Evolutionary conservation across 768 basidiomycete genomes (phyloP).

Genomic region (Mycena galericulata): DNA sequence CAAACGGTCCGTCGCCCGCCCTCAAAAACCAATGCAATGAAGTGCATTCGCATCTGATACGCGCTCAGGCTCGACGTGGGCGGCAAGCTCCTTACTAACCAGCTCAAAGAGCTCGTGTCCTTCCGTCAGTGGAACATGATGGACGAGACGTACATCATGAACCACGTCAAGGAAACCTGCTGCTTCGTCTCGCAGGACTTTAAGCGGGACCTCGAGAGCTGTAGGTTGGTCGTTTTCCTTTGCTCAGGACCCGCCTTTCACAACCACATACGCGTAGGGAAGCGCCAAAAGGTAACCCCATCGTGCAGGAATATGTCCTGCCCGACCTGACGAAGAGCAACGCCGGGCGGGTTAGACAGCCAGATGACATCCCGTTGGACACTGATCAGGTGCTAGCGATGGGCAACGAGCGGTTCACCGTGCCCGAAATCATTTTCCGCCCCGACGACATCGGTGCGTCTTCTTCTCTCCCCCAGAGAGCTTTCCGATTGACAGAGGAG

Average conservation of each 20-base stretch:
- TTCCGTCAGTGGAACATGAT: constrained; percentile 99
- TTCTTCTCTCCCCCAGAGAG: constrained; percentile 38
- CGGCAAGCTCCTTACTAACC: constrained; percentile 95
- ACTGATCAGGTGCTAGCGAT: constrained; percentile 82
- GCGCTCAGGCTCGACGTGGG: constrained; percentile 89
- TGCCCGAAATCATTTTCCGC: constrained; percentile 93
- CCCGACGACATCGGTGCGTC: constrained; percentile 92
- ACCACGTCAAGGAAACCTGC: constrained; percentile 90
- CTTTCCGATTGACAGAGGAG: constrained; percentile 20
- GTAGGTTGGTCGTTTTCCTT: constrained; percentile 63
- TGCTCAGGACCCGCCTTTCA: constrained; percentile 26
- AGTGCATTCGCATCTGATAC: background rate
- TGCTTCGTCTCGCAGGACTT: constrained; percentile 88
- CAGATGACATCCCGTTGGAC: constrained; percentile 65
- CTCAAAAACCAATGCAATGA: constrained; percentile 30
- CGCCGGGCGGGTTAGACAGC: constrained; percentile 65
- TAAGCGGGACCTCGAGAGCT: constrained; percentile 77
- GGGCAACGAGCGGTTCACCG: constrained; percentile 92
- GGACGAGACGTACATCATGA: constrained; percentile 95
- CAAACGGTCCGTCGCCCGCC: constrained; percentile 68
- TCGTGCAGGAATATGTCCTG: constrained; percentile 90
- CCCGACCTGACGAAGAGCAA: constrained; percentile 85
- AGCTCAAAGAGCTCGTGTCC: constrained; percentile 92
- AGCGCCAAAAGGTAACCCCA: constrained; percentile 68
- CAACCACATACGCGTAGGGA: constrained; percentile 49